Conservation (phyloP, 75 land plant genomes). For the Pinus albicaulis region DNA sequence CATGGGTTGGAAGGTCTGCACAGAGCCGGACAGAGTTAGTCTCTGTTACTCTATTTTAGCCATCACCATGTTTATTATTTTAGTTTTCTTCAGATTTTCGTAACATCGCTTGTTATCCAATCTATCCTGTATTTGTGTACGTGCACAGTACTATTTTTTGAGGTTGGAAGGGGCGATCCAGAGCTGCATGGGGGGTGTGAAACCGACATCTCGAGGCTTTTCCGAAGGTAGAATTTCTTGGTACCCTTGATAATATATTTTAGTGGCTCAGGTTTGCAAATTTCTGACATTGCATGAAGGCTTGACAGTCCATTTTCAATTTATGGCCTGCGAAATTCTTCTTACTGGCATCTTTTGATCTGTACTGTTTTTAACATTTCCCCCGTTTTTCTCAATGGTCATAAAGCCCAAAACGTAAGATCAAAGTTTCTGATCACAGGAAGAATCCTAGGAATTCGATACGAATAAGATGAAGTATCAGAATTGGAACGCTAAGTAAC, state of each 20-base stretch:
- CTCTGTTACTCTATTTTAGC: no score
- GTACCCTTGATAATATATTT: not conserved
- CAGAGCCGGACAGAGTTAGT: no score
- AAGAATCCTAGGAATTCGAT: not conserved
- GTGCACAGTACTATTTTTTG: not conserved
- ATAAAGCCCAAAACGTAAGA: not conserved
- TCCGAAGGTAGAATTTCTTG: not conserved
- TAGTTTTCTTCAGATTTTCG: not conserved
- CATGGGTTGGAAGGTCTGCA: no score
- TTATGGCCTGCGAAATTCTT: not conserved
- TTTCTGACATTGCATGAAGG: not conserved
- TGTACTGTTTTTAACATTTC: not conserved
- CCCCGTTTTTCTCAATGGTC: not conserved
- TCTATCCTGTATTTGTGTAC: not conserved
- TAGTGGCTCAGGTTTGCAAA: not conserved
- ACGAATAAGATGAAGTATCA: not conserved
- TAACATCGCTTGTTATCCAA: not conserved
- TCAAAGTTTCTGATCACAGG: not conserved
- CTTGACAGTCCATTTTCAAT: not conserved
- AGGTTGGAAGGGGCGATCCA: not conserved
- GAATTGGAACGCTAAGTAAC: not conserved
- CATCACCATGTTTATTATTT: no score
- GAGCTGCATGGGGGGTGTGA: constrained; percentile 2
- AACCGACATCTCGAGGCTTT: not conserved
- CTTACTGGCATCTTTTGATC: not conserved